A percentile compares a stretch with the other conserved stretches of the same genome.
Conservation (phyloP, 768 basidiomycete genomes). For the Auricularia auricula-judae region DNA sequence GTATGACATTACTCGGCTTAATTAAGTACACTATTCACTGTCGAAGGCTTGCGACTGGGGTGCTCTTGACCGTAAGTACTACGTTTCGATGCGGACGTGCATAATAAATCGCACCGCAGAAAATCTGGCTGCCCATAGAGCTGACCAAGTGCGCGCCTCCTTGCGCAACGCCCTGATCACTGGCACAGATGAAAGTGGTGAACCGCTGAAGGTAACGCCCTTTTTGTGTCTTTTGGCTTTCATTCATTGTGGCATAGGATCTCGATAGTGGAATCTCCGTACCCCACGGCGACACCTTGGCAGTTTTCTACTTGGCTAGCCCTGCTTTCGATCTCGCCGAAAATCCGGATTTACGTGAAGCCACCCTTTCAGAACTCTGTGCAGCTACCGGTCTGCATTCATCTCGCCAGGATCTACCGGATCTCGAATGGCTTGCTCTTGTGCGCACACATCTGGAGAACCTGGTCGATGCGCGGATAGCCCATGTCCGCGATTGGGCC, state of each 20-base stretch:
- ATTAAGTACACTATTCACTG: background rate
- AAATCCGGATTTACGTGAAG: slow-evolving; percentile 14
- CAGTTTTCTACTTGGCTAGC: slow-evolving; percentile 23
- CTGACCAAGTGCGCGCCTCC: slow-evolving; percentile 26
- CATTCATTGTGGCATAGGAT: slow-evolving; percentile 26
- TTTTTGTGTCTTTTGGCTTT: background rate
- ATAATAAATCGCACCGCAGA: slow-evolving; percentile 15
- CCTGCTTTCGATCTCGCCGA: slow-evolving; percentile 1
- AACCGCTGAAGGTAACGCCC: slow-evolving; percentile 37
- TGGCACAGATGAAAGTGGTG: slow-evolving; percentile 36
- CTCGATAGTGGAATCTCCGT: slow-evolving; percentile 37
- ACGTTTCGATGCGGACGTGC: background rate
- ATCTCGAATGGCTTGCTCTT: slow-evolving; percentile 30
- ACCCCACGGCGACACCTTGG: slow-evolving; percentile 24
- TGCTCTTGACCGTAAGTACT: slow-evolving; percentile 42
- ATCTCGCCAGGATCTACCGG: slow-evolving; percentile 24
- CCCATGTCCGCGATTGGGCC: slow-evolving; percentile 42
- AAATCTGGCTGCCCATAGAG: slow-evolving; percentile 17
- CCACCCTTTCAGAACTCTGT: slow-evolving; percentile 14
- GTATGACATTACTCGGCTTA: slow-evolving; percentile 17
- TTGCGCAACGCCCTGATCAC: slow-evolving; percentile 39
- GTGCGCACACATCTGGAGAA: slow-evolving; percentile 28
- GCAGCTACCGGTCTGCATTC: slow-evolving; percentile 21
- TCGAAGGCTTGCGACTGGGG: slow-evolving; percentile 54
- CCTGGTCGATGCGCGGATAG: slow-evolving; percentile 32